These are phyloP conservation scores for Colletotrichum euphorbiae DNA, from an alignment of 2,329 filamentous ascomycete genomes.

Conservation along the genomic window DNA sequence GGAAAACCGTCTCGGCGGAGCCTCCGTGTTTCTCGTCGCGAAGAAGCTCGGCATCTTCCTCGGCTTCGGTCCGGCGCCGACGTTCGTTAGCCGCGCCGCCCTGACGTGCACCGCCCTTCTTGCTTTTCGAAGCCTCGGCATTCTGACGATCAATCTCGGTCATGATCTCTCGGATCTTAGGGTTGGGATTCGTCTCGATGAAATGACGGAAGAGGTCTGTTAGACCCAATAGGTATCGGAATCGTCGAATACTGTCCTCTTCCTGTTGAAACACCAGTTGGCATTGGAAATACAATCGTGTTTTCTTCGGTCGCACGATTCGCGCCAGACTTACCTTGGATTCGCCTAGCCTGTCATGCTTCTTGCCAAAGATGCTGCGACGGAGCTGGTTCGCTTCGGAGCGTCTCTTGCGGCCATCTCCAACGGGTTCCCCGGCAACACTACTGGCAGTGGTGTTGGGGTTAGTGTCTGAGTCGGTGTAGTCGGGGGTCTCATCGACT, in stretches of 20 bases:
- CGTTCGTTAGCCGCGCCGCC: conserved; percentile 85
- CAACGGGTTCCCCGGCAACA: conserved; percentile 77
- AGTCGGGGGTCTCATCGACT: conserved; percentile 74
- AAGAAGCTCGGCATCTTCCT: conserved; percentile 91
- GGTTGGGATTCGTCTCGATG: conserved; percentile 97
- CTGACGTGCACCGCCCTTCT: conserved; percentile 81
- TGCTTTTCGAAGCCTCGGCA: conserved; percentile 75
- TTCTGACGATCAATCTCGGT: conserved; percentile 95
- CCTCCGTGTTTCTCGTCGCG: conserved; percentile 91
- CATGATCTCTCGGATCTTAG: conserved; percentile 93
- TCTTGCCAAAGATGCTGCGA: conserved; percentile 93
- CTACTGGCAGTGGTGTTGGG: conserved; percentile 83
- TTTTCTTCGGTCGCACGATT: not conserved
- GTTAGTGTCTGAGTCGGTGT: conserved; percentile 75
- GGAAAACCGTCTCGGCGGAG: conserved; percentile 88
- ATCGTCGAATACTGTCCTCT: conserved; percentile 93
- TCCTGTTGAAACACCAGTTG: conserved; percentile 66
- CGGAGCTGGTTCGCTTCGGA: conserved; percentile 90
- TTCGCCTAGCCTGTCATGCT: conserved; percentile 90
- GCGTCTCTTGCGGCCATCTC: conserved; percentile 86
- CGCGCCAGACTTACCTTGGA: conserved; percentile 75
- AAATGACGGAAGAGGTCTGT: conserved; percentile 99
- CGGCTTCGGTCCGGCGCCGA: conserved; percentile 91
- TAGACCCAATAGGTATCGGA: conserved; percentile 92
- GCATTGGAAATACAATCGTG: not conserved